Evolutionary conservation across 257 asterid genomes (phyloP).

Genomic region (Coffea canephora): DNA sequence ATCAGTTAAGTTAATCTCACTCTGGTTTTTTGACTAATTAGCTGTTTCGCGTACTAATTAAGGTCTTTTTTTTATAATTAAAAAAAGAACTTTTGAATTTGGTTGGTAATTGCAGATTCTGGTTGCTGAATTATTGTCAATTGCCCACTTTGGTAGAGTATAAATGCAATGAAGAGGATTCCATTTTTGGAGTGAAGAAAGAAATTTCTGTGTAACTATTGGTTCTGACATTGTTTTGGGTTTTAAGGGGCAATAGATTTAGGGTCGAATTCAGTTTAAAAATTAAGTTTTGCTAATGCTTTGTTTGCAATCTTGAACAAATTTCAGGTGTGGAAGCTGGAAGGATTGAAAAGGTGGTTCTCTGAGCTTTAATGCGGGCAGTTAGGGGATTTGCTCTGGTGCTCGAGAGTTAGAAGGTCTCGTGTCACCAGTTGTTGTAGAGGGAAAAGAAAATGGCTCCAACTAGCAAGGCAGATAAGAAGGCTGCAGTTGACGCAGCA

Average conservation of each 20-base stretch:
- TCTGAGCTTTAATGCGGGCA: slow-evolving; percentile 41
- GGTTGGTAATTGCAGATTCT: neutral
- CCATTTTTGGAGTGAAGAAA: neutral
- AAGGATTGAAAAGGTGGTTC: slow-evolving; percentile 16
- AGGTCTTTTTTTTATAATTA: neutral
- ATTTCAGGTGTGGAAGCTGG: slow-evolving; percentile 13
- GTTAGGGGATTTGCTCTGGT: slow-evolving; percentile 30
- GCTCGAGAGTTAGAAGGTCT: slow-evolving; percentile 46
- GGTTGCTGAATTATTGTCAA: neutral
- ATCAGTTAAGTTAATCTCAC: neutral
- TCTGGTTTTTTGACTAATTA: neutral
- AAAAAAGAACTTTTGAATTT: too few relatives aligned
- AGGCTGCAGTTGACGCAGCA: slow-evolving; percentile 85
- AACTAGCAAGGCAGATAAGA: slow-evolving; percentile 84
- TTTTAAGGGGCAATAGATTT: neutral
- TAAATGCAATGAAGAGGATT: neutral
- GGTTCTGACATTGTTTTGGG: neutral
- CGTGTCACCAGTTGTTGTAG: slow-evolving; percentile 27
- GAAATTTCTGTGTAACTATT: neutral
- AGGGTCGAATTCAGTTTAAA: neutral
- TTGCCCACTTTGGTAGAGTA: neutral
- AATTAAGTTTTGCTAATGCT: neutral
- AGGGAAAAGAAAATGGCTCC: slow-evolving; percentile 63
- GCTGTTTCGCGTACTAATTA: neutral
- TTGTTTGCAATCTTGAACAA: neutral